Conservation (phyloP, 148 eudicot genomes). For the Diospyros lotus region DNA sequence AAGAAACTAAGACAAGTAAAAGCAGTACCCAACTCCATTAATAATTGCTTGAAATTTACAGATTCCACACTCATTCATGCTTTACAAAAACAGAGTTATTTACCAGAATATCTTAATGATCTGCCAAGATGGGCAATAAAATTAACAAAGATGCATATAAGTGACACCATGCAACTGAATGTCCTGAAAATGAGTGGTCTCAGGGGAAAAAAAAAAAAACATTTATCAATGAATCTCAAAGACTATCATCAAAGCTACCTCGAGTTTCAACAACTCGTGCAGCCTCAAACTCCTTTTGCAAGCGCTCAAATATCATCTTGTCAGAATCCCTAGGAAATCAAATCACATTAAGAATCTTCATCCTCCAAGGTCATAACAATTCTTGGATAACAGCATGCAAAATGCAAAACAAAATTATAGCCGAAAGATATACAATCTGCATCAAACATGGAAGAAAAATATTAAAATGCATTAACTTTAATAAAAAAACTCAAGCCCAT, state of each 20-base stretch:
- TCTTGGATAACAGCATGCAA: not conserved
- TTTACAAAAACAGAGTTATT: not conserved
- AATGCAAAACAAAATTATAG: not conserved
- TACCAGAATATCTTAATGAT: not conserved
- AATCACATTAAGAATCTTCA: constrained; percentile 14
- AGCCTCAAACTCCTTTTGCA: constrained; percentile 90
- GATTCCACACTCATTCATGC: not conserved
- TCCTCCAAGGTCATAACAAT: constrained; percentile 3
- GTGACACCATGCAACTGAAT: not conserved
- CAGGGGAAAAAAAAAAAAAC: not conserved
- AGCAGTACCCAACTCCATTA: not conserved
- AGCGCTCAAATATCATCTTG: constrained; percentile 86
- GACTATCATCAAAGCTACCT: constrained; percentile 42
- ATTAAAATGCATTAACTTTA: not conserved
- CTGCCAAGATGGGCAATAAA: not conserved
- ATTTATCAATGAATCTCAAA: not conserved
- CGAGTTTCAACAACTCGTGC: constrained; percentile 80
- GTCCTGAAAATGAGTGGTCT: not conserved
- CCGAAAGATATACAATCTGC: not conserved
- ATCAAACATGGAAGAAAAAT: not conserved
- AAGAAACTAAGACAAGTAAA: not conserved
- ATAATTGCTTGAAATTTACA: not conserved
- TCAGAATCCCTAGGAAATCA: constrained; percentile 70
- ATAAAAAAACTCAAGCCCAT: not conserved
- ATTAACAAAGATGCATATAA: not conserved